phyloP scores from a whole-genome alignment of 2,329 filamentous ascomycete species.

The Calonectria crousiana region DNA sequence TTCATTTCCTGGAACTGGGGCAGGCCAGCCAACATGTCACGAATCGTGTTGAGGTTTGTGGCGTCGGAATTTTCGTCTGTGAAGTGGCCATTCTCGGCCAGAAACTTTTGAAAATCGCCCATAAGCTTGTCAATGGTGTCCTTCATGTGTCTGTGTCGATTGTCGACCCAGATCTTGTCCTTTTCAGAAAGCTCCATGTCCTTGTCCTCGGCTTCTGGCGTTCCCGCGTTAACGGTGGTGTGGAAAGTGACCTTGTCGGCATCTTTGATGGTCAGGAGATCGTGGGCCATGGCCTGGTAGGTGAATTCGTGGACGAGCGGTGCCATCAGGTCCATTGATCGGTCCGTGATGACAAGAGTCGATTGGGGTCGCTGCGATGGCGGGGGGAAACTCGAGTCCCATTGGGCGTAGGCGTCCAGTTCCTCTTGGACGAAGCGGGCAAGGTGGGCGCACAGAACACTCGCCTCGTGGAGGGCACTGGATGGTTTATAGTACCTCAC shows the following conservation, averaged over 20 bases:
- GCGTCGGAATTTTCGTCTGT: constrained; percentile 78
- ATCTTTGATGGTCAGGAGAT: constrained; percentile 89
- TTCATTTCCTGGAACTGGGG: constrained; percentile 97
- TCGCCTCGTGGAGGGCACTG: constrained; percentile 84
- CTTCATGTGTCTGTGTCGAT: constrained; percentile 96
- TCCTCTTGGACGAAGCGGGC: constrained; percentile 93
- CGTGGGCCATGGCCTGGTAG: constrained; percentile 98
- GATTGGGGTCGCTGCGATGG: constrained; percentile 82
- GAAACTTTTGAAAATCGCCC: constrained; percentile 91
- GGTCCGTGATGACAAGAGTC: constrained; percentile 87
- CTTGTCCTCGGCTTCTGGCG: constrained; percentile 79
- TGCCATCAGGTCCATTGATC: constrained; percentile 91
- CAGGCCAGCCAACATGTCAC: constrained; percentile 95
- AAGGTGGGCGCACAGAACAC: constrained; percentile 87
- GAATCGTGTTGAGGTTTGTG: constrained; percentile 88
- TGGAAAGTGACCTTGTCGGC: constrained; percentile 89
- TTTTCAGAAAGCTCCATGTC: constrained; percentile 92
- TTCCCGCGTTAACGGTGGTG: constrained; percentile 81
- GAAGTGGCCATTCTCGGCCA: constrained; percentile 92
- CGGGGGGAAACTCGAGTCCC: constrained; percentile 86
- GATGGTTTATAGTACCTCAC: constrained; percentile 90
- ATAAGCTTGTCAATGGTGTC: constrained; percentile 95
- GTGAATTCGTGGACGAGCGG: constrained; percentile 96
- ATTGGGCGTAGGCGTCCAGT: constrained; percentile 88
- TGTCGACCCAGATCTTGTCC: constrained; percentile 95